A percentile compares a stretch with the other conserved stretches of the same genome.
phyloP scores from a whole-genome alignment of 805 yeast species.

The Cyberlindnera samutprakarnensis region DNA sequence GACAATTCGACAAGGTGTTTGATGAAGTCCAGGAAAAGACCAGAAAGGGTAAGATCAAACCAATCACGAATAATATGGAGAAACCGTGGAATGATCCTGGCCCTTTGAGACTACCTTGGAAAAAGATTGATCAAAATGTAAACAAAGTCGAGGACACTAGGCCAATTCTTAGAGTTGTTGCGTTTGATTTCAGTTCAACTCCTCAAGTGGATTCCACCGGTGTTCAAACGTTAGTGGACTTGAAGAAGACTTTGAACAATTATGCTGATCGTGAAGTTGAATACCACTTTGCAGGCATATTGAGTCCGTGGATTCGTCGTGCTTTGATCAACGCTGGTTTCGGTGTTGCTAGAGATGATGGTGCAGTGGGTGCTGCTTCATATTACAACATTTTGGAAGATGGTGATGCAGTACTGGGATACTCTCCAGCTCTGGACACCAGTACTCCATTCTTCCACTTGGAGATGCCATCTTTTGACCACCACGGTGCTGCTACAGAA shows the following conservation, averaged over 20 bases:
- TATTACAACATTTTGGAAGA: conserved; percentile 19
- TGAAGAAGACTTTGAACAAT: conserved; percentile 59
- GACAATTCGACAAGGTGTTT: conserved; percentile 59
- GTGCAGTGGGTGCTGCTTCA: conserved; percentile 23
- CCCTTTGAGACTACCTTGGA: conserved; percentile 31
- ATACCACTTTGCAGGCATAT: conserved; percentile 79
- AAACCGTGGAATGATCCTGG: conserved; percentile 94
- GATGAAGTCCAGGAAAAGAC: conserved; percentile 60
- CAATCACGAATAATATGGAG: conserved; percentile 32
- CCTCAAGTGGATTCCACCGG: conserved; percentile 75
- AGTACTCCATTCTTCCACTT: conserved; percentile 72
- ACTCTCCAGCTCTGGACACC: conserved; percentile 52
- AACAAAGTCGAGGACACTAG: conserved; percentile 35
- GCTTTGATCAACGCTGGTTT: conserved; percentile 71
- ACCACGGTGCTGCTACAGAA: too few species aligned
- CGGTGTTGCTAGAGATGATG: conserved; percentile 53
- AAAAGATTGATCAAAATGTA: conserved; percentile 17
- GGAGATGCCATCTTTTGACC: conserved; percentile 50
- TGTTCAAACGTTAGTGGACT: conserved; percentile 68
- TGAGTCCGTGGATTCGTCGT: conserved; percentile 82
- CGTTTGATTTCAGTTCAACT: conserved; percentile 75
- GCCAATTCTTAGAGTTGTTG: conserved; percentile 64
- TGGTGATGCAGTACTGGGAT: conserved; percentile 25
- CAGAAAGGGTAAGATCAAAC: conserved; percentile 45
- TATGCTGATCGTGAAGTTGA: conserved; percentile 82